These are phyloP conservation scores for Vitis hybrid DNA, from an alignment of 177 flowering plant genomes.

Conservation along the genomic window DNA sequence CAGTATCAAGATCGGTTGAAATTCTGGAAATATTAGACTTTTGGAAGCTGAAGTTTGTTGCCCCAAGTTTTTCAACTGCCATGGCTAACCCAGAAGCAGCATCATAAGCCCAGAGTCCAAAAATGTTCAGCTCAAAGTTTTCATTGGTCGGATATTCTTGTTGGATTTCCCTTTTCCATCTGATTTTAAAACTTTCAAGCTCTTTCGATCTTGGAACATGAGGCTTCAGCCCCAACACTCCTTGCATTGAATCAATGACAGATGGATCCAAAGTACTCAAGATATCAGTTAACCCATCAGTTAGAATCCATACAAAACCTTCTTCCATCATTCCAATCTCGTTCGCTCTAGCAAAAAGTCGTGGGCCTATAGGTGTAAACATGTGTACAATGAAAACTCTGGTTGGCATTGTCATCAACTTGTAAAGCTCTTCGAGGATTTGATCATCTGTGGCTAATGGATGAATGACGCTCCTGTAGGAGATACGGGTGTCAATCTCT, in stretches of 20 bases:
- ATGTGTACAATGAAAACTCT: slow-evolving; percentile 26
- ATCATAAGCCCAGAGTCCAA: too few relatives aligned
- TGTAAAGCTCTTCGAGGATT: slow-evolving; percentile 17
- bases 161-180: too few relatives aligned
- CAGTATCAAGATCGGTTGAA: slow-evolving; percentile 20
- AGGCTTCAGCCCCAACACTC: too few relatives aligned
- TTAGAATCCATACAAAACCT: slow-evolving; percentile 27
- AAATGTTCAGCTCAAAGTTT: too few relatives aligned
- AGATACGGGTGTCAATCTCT: slow-evolving; percentile 14
- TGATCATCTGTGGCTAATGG: slow-evolving; percentile 14
- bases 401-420: slow-evolving; percentile 18
- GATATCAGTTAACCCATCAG: slow-evolving; percentile 8
- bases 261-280: neutral
- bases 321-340: neutral
- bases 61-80: too few relatives aligned
- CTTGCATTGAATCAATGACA: too few relatives aligned
- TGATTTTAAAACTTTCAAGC: too few relatives aligned
- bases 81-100: too few relatives aligned
- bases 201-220: too few relatives aligned
- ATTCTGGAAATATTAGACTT: neutral
- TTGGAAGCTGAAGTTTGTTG: too few relatives aligned
- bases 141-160: too few relatives aligned
- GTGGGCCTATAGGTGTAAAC: neutral
- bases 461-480: slow-evolving; percentile 19
- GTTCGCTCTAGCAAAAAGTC: neutral